phyloP scores from a whole-genome alignment of 371 early-diverging fungal genomes.

The Gilbertella persicaria region DNA sequence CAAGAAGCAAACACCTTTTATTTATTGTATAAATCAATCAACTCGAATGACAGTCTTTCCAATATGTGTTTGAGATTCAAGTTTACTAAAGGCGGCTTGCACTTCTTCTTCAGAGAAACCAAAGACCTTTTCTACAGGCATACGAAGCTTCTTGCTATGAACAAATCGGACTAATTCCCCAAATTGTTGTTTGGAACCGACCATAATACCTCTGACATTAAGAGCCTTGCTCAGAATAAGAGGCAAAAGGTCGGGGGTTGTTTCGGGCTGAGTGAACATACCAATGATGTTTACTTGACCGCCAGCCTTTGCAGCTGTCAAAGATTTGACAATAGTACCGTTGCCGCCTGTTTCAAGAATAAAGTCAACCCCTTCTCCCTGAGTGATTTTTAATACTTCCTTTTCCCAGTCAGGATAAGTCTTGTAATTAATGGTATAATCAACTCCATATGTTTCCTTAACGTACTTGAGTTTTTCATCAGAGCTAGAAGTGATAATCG shows the following conservation, averaged over 20 bases:
- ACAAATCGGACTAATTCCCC: slow-evolving; percentile 17
- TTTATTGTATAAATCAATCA: slow-evolving; percentile 5
- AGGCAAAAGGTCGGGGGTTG: slow-evolving; percentile 7
- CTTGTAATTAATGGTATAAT: slow-evolving; percentile 26
- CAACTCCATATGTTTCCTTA: slow-evolving; percentile 16
- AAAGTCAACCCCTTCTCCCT: slow-evolving; percentile 14
- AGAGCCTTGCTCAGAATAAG: not conserved
- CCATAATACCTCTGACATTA: slow-evolving; percentile 13
- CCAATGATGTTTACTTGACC: slow-evolving; percentile 17
- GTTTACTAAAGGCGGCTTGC: slow-evolving; percentile 8
- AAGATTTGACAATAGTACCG: slow-evolving; percentile 18
- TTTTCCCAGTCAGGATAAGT: slow-evolving; percentile 20
- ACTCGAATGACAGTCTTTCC: slow-evolving; percentile 22
- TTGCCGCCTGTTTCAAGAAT: slow-evolving; percentile 19
- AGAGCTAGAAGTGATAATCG: slow-evolving; percentile 26
- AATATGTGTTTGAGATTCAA: slow-evolving; percentile 9
- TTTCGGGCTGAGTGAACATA: slow-evolving; percentile 3
- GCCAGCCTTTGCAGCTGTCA: slow-evolving; percentile 4
- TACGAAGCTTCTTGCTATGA: slow-evolving; percentile 15
- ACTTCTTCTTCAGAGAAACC: slow-evolving; percentile 14
- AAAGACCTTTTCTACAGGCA: slow-evolving; percentile 23
- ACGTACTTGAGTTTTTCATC: slow-evolving; percentile 23
- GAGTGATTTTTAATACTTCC: slow-evolving; percentile 16
- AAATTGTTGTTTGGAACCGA: slow-evolving; percentile 16
- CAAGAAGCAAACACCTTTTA: too few relatives aligned